phyloP scores from a whole-genome alignment of 2,329 filamentous ascomycete genomes.

The Dendryphion nanum region DNA sequence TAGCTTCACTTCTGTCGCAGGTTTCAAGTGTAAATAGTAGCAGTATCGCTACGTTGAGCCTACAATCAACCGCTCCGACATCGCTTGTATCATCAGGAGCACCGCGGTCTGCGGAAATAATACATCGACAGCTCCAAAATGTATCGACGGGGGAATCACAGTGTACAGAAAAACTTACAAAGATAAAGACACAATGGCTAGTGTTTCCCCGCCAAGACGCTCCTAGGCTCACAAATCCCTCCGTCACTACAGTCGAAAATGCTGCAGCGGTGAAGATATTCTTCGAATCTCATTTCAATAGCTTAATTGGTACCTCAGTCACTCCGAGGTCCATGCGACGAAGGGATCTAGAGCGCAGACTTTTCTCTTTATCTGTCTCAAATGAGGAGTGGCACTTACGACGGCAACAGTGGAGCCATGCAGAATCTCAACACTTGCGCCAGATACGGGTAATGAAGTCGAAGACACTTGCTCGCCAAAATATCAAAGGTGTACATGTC shows the following conservation, averaged over 20 bases:
- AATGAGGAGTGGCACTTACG: slow-evolving; percentile 55
- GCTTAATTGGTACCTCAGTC: slow-evolving; percentile 56
- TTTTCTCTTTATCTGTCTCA: slow-evolving; percentile 58
- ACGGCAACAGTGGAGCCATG: slow-evolving; percentile 60
- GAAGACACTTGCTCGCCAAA: slow-evolving; percentile 51
- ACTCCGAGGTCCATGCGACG: slow-evolving; percentile 62
- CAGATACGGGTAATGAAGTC: slow-evolving; percentile 69
- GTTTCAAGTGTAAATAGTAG: slow-evolving; percentile 25
- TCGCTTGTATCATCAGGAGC: slow-evolving; percentile 33
- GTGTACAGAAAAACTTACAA: slow-evolving; percentile 13
- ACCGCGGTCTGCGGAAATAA: slow-evolving; percentile 28
- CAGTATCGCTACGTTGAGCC: slow-evolving; percentile 23
- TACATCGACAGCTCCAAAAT: slow-evolving; percentile 15
- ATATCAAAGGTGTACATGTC: slow-evolving; percentile 51
- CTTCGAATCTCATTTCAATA: slow-evolving; percentile 80
- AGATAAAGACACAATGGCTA: slow-evolving; percentile 22
- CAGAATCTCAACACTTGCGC: slow-evolving; percentile 74
- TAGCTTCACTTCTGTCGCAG: slow-evolving; percentile 23
- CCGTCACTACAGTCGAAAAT: slow-evolving; percentile 67
- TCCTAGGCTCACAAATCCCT: slow-evolving; percentile 33
- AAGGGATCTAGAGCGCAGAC: slow-evolving; percentile 60
- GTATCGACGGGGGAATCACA: slow-evolving; percentile 13
- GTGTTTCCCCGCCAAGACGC: slow-evolving; percentile 36
- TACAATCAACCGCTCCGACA: slow-evolving; percentile 35
- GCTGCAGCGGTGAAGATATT: slow-evolving; percentile 80